Conservation (phyloP, 1,139 yeast genomes). For the Protomyces pachydermus region DNA sequence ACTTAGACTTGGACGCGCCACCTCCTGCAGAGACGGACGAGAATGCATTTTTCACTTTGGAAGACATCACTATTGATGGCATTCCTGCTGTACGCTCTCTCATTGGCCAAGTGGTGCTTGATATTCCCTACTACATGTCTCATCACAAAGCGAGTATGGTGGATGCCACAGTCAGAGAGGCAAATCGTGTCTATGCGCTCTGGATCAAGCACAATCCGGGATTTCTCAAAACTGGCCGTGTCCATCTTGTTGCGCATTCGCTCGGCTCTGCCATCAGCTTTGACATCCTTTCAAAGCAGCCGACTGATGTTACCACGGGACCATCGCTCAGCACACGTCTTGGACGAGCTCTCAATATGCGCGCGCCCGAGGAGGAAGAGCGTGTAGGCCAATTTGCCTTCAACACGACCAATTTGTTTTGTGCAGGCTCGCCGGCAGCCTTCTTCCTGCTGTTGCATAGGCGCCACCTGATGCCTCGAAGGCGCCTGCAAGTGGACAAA, state of each 20-base stretch:
- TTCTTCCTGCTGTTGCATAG: slow-evolving; percentile 49
- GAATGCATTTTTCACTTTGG: slow-evolving; percentile 52
- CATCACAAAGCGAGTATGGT: slow-evolving; percentile 59
- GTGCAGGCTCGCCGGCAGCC: slow-evolving; percentile 87
- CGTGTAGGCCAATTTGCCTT: slow-evolving; percentile 46
- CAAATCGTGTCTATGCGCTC: slow-evolving; percentile 61
- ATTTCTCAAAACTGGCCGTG: slow-evolving; percentile 49
- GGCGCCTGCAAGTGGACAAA: background rate
- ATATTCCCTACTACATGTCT: slow-evolving; percentile 81
- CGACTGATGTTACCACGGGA: slow-evolving; percentile 34
- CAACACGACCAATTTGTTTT: slow-evolving; percentile 67
- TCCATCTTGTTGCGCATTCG: slow-evolving; percentile 85
- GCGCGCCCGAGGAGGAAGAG: background rate
- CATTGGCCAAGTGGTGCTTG: slow-evolving; percentile 81
- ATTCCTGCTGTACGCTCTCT: slow-evolving; percentile 70
- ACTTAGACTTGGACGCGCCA: slow-evolving; percentile 37
- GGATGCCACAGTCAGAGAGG: slow-evolving; percentile 59
- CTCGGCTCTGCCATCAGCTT: slow-evolving; percentile 81
- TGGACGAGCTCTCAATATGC: slow-evolving; percentile 27
- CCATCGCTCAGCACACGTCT: slow-evolving; percentile 26
- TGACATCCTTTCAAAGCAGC: slow-evolving; percentile 66
- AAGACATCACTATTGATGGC: slow-evolving; percentile 75
- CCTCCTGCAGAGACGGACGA: slow-evolving; percentile 26
- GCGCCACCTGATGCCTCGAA: slow-evolving; percentile 33
- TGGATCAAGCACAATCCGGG: slow-evolving; percentile 62